Evolutionary conservation across 1,284 basidiomycete species (phyloP).

Genomic region (Trichosporon asahii): DNA sequence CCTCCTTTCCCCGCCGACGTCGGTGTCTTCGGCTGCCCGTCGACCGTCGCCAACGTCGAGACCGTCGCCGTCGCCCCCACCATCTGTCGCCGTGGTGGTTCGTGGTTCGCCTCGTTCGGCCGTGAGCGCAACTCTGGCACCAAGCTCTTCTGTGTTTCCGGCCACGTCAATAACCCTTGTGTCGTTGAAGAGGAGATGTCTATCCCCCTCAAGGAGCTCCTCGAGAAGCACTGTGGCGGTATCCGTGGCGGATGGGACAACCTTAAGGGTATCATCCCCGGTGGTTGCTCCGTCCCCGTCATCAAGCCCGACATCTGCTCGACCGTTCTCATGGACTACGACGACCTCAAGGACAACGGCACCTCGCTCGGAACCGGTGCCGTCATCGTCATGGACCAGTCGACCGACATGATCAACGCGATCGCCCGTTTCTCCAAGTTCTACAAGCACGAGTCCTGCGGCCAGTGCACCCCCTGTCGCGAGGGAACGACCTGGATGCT

Average conservation of each 20-base stretch:
- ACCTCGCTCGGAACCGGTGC: slow-evolving; percentile 95
- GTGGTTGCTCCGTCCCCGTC: slow-evolving; percentile 93
- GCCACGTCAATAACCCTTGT: slow-evolving; percentile 97
- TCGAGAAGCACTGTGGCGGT: slow-evolving; percentile 97
- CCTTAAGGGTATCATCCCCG: slow-evolving; percentile 84
- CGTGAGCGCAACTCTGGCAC: slow-evolving; percentile 91
- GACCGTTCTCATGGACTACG: slow-evolving; percentile 97
- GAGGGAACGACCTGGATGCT: slow-evolving; percentile 98
- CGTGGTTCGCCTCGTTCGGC: slow-evolving; percentile 94
- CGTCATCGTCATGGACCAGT: slow-evolving; percentile 98
- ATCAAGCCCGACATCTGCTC: slow-evolving; percentile 75
- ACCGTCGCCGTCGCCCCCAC: slow-evolving; percentile 97
- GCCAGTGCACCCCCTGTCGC: slow-evolving; percentile 95
- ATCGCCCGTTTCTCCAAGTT: slow-evolving; percentile 92
- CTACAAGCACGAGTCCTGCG: slow-evolving; percentile 98
- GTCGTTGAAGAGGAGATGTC: slow-evolving; percentile 99
- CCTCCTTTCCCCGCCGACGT: slow-evolving; percentile 99
- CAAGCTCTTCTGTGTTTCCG: slow-evolving; percentile 92
- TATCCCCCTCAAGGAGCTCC: slow-evolving; percentile 86
- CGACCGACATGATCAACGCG: slow-evolving; percentile 86
- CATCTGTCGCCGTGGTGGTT: slow-evolving; percentile 82
- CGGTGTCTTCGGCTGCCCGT: slow-evolving; percentile 92
- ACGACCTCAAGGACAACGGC: slow-evolving; percentile 92
- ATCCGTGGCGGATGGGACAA: slow-evolving; percentile 95
- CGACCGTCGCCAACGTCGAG: slow-evolving; percentile 97